These are phyloP conservation scores for Macrolepiota albuminosa DNA, from an alignment of 768 basidiomycete species.

Conservation along the genomic window DNA sequence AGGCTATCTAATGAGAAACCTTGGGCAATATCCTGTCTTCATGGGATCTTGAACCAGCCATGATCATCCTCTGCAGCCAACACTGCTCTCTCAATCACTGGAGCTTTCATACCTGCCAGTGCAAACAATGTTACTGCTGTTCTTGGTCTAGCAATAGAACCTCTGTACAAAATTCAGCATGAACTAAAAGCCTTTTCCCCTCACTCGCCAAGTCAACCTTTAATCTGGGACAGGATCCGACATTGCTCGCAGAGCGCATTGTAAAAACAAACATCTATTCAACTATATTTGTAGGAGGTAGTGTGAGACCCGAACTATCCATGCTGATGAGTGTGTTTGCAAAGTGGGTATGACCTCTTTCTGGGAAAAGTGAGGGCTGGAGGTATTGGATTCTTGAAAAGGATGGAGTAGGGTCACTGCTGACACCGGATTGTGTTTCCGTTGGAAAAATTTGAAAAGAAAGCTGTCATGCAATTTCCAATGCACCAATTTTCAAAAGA, in stretches of 20 bases:
- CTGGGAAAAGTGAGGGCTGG: slow-evolving; percentile 51
- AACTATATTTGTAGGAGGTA: slow-evolving; percentile 60
- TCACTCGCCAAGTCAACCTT: slow-evolving; percentile 17
- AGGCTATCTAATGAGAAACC: slow-evolving; percentile 91
- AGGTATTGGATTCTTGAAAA: slow-evolving; percentile 7
- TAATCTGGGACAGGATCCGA: slow-evolving; percentile 38
- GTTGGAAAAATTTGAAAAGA: too few relatives aligned
- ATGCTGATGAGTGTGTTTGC: slow-evolving; percentile 60
- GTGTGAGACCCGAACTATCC: slow-evolving; percentile 43
- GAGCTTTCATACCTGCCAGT: slow-evolving; percentile 23
- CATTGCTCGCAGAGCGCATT: slow-evolving; percentile 59
- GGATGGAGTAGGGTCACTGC: slow-evolving; percentile 3
- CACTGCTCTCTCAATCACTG: slow-evolving; percentile 30
- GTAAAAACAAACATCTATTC: slow-evolving; percentile 69
- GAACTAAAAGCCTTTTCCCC: slow-evolving; percentile 49
- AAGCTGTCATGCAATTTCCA: too few relatives aligned
- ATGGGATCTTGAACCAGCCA: slow-evolving; percentile 51
- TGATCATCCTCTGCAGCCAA: slow-evolving; percentile 28
- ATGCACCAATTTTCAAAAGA: too few relatives aligned
- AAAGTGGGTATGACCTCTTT: slow-evolving; percentile 70
- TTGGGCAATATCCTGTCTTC: slow-evolving; percentile 81
- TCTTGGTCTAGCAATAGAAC: slow-evolving; percentile 79
- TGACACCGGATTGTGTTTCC: too few relatives aligned
- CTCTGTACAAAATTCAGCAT: slow-evolving; percentile 52
- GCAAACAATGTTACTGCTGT: slow-evolving; percentile 59